phyloP scores from a whole-genome alignment of 768 basidiomycete genomes.

The Piloderma croceum region DNA sequence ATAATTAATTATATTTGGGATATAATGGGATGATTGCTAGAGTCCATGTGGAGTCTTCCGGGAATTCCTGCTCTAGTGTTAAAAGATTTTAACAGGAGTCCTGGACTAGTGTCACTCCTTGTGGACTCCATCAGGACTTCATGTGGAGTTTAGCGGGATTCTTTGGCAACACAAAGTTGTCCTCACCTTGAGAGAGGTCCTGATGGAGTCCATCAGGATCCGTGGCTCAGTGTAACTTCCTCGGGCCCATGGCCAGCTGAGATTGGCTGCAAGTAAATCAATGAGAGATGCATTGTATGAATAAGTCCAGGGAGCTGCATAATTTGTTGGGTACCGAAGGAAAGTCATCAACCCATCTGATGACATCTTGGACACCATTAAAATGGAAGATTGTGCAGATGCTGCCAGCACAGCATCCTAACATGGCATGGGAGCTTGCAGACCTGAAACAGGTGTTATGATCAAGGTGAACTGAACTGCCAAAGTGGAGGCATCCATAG shows the following conservation, averaged over 20 bases:
- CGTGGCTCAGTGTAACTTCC: too few species aligned
- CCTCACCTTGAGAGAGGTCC: too few species aligned
- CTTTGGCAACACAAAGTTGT: too few species aligned
- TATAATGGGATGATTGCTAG: too few species aligned
- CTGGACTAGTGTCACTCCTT: too few species aligned
- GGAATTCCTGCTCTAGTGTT: too few species aligned
- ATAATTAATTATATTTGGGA: too few species aligned
- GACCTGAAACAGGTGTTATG: conserved; percentile 26
- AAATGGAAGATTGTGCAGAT: conserved; percentile 22
- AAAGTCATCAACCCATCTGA: conserved; percentile 6
- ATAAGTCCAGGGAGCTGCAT: conserved; percentile 1
- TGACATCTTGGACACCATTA: conserved; percentile 7
- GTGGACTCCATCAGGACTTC: too few species aligned
- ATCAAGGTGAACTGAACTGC: conserved; percentile 23
- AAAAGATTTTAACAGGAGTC: too few species aligned
- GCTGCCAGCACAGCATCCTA: conserved; percentile 27
- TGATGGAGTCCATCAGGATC: too few species aligned
- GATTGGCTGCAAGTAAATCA: conserved; percentile 8
- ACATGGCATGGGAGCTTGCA: conserved; percentile 25
- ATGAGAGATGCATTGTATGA: conserved; percentile 13
- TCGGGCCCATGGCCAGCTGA: conserved; percentile 22
- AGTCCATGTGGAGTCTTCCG: too few species aligned
- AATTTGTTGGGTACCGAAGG: neutral
- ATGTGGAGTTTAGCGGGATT: too few species aligned
- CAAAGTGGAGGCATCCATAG: conserved; percentile 18